Evolutionary conservation across 2,329 filamentous ascomycete species (phyloP), one percentile per base, ranked within the genome.

Genomic region (Penicillium hesseltinei): DNA sequence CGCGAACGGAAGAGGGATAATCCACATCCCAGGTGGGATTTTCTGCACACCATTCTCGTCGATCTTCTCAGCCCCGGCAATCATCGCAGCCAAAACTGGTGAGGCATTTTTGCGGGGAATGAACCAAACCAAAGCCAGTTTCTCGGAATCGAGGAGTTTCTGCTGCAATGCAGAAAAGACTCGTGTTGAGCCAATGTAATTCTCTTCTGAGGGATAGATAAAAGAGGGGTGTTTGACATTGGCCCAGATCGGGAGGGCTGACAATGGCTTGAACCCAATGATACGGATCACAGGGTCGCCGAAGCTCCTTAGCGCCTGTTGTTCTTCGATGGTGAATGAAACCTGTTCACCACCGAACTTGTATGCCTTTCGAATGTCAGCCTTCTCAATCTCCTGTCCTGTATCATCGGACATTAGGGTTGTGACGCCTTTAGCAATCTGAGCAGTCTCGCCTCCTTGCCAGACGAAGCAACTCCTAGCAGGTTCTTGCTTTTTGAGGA

Each of bases 261-360:
- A 84, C 29, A 90, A 80, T 7, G 91, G 86, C 71, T 97, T 99
- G 82, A 99, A 99, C 6, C 94, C 94, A 56, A 99, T 89, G 63
- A 99, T 89, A 5, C 92, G 88, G 56, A 99, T 89, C 13, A 90
- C 81, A 0, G 91, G 90, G 1, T 89, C 82, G 3, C 92, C 93
- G 66, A 96, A 96, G 63, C 90, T 80, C 60, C 88, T 87, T 57
- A 99, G 81, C 21, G 83, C 78, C 57, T 88, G 88, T 59, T 93
- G 86, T 72, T 99, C 93, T 35, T 97, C 92, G 0, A 87, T 83
- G 0, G 87, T 87, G 72, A 99, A 99, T 48, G 88, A 84, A 46
- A 99, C 85, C 47, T 91, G 91, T 63, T 96, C 91, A 39, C 91
- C 92, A 13, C 93, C 94, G 69, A 97, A 97, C 67, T 94, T 97